phyloP scores from a whole-genome alignment of 2,329 filamentous ascomycete genomes.

The Colletotrichum sojae region DNA sequence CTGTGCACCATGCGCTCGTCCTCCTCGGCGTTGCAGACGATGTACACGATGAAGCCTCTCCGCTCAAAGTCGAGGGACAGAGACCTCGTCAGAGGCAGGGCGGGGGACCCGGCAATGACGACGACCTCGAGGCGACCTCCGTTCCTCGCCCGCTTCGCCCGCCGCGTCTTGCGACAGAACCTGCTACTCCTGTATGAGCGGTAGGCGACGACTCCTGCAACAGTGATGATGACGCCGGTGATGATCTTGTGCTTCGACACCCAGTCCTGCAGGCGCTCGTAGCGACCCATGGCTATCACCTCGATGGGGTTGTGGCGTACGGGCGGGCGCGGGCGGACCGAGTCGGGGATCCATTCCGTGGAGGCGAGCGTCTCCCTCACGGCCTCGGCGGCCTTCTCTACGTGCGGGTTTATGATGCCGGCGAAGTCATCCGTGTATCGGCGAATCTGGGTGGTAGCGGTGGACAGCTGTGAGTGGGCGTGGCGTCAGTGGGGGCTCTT shows the following conservation, averaged over 20 bases:
- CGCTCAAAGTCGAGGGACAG: slow-evolving; percentile 89
- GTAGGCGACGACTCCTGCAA: slow-evolving; percentile 76
- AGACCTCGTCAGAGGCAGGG: slow-evolving; percentile 86
- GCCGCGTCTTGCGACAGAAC: slow-evolving; percentile 76
- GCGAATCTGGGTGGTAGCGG: slow-evolving; percentile 74
- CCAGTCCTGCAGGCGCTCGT: slow-evolving; percentile 78
- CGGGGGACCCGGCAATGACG: slow-evolving; percentile 90
- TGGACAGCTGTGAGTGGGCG: slow-evolving; percentile 60
- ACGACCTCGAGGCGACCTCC: slow-evolving; percentile 89
- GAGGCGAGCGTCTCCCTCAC: slow-evolving; percentile 79
- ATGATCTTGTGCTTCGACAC: slow-evolving; percentile 79
- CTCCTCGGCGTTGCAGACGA: slow-evolving; percentile 87
- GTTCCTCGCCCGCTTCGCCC: slow-evolving; percentile 84
- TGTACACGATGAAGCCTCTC: slow-evolving; percentile 92
- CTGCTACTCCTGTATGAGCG: slow-evolving; percentile 65
- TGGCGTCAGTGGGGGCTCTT: slow-evolving; percentile 27
- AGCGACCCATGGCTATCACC: slow-evolving; percentile 51
- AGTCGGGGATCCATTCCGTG: slow-evolving; percentile 80
- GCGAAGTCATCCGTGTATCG: slow-evolving; percentile 81
- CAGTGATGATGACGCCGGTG: slow-evolving; percentile 79
- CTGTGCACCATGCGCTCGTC: slow-evolving; percentile 85
- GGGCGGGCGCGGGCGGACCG: slow-evolving; percentile 72
- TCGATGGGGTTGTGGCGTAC: slow-evolving; percentile 50
- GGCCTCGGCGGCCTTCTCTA: slow-evolving; percentile 80
- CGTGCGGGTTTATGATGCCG: slow-evolving; percentile 84